These are phyloP conservation scores for Tirmania nivea DNA, from an alignment of 495 filamentous ascomycete species.

Conservation along the genomic window DNA sequence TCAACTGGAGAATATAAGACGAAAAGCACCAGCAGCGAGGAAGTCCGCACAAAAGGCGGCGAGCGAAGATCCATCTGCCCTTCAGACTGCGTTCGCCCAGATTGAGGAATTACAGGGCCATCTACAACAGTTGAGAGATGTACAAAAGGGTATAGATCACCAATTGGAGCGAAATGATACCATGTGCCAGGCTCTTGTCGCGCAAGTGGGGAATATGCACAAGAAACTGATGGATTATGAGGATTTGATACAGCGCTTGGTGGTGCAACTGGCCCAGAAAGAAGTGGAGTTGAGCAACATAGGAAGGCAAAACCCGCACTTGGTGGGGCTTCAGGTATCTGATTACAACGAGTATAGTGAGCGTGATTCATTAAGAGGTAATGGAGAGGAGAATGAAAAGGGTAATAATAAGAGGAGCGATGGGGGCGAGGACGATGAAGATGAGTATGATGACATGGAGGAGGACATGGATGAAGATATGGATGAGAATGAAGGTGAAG, in stretches of 20 bases:
- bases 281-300: constrained; percentile 11
- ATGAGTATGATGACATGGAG: not conserved
- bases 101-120: constrained; percentile 77
- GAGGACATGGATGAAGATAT: not conserved
- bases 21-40: constrained; percentile 82
- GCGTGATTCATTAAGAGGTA: not conserved
- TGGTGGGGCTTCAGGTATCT: not conserved
- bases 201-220: constrained; percentile 70
- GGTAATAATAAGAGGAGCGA: not conserved
- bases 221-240: constrained; percentile 75
- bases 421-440: not conserved
- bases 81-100: constrained; percentile 54
- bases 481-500: not conserved
- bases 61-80: not conserved
- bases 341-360: not conserved
- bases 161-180: constrained; percentile 66
- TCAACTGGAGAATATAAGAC: constrained; percentile 84
- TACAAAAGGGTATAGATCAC: constrained; percentile 66
- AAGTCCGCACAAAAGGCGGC: constrained; percentile 46
- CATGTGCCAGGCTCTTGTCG: constrained; percentile 66
- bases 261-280: constrained; percentile 18
- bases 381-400: not conserved
- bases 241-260: constrained; percentile 31
- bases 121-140: constrained; percentile 72
- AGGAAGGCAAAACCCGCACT: not conserved